A percentile compares a stretch with the other conserved stretches of the same genome.
Conservation (phyloP, 257 asterid genomes). For the Solanum chiquidenum region DNA sequence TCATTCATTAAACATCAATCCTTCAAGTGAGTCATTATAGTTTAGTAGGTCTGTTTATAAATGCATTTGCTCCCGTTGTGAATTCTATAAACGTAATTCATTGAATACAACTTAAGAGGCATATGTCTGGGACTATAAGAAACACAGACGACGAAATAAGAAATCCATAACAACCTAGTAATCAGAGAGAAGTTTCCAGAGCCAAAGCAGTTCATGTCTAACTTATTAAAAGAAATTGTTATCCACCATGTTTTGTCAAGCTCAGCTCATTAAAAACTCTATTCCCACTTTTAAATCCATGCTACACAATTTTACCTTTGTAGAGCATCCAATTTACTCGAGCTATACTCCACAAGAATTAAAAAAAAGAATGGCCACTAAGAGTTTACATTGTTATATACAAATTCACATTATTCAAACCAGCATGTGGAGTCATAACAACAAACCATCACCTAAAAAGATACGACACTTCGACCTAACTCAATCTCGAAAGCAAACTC, state of each 20-base stretch:
- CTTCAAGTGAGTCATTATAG: background rate
- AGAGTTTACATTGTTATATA: background rate
- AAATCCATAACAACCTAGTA: background rate
- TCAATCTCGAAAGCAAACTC: background rate
- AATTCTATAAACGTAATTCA: background rate
- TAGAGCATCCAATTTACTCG: background rate
- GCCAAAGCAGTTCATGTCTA: background rate
- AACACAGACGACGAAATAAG: background rate
- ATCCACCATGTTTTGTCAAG: background rate
- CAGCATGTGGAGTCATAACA: background rate
- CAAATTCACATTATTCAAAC: background rate
- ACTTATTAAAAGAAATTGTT: background rate
- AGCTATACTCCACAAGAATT: background rate
- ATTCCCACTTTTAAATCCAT: background rate
- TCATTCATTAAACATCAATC: background rate
- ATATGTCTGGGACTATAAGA: background rate
- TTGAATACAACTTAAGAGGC: background rate
- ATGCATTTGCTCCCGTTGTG: background rate
- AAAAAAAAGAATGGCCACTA: background rate
- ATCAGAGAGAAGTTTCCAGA: background rate
- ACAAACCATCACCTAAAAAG: background rate
- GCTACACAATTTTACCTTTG: background rate
- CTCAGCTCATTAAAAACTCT: background rate
- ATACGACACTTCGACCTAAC: fast-evolving
- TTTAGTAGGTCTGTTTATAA: background rate